Evolutionary conservation across 305 asterid genomes (phyloP).

Genomic region (Fraxinus nigra): DNA sequence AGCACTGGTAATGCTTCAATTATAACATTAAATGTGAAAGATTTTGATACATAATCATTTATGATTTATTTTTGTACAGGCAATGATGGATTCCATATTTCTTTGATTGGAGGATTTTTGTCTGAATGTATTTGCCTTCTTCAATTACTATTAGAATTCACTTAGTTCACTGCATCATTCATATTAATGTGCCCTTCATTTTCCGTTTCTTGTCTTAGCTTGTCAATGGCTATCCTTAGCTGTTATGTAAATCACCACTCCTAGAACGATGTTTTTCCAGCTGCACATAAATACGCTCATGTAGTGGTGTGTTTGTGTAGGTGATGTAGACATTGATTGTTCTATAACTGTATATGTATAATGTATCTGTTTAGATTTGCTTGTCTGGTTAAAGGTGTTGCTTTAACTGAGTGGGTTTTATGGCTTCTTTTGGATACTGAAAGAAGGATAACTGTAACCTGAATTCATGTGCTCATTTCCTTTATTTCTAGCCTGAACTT

Average conservation of each 20-base stretch:
- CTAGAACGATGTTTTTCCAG: not conserved
- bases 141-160: not conserved
- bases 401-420: not conserved
- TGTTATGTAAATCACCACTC: not conserved
- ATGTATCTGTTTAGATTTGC: not conserved
- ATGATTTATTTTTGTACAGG: not conserved
- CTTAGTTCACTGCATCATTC: not conserved
- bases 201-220: not conserved
- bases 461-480: not conserved
- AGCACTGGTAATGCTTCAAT: not conserved
- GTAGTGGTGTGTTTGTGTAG: no score
- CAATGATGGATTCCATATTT: not conserved
- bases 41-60: not conserved
- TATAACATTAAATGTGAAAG: not conserved
- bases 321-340: not conserved
- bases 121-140: not conserved
- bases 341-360: not conserved
- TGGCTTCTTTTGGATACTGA: not conserved
- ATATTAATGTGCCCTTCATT: not conserved
- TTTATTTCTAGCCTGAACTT: not conserved
- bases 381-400: not conserved
- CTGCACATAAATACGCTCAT: not conserved
- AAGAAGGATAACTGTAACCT: not conserved
- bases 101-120: not conserved
- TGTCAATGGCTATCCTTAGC: not conserved